Evolutionary conservation across 139 green algal genomes (phyloP), one percentile per base, ranked within the genome.

Genomic region (Ostreobium quekettii): DNA sequence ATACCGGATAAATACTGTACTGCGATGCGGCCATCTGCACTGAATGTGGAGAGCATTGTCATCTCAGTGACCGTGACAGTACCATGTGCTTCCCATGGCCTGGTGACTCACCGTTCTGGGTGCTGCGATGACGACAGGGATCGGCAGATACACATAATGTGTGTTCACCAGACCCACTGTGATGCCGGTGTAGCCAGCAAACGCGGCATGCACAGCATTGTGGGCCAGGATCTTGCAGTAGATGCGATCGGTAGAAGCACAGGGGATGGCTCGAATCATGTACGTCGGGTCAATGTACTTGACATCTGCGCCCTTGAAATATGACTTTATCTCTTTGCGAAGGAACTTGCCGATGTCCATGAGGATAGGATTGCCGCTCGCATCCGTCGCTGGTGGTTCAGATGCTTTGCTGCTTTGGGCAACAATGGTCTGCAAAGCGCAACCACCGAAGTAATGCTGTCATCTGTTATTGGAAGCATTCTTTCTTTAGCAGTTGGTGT

Each of bases 191-290:
- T 70, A 78, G 47, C 75, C 93, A 1, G 88, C 92, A 84, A 98
- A 97, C 0, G 92, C 91, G 4, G 79, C 92, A 69, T 98, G 93
- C 56, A 98, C 91, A 15, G 93, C 90, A 49, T 89, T 90, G 73
- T 98, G 92, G 0, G 87, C 93, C 66, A 98, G 76, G 53, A 92
- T 83, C 77, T 93, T 95, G 83, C 89, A 95, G 80, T 96, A 95
- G 70, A 95, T 93, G 67, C 89, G 85, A 81, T 98, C 92, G 39
- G 80, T 85, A 39, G 81, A 82, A 59, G 85, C 95, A 36, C 85
- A 91, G 42, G 88, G 81, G 33, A 95, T 88, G 11, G 89, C 86
- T 66, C 93, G 78, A 63, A 97, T 94, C 77, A 97, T 92, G 85
- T 95, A 96, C 3, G 81, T 89, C 26, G 88, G 88, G 73, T 95